phyloP scores from a whole-genome alignment of 2,329 filamentous ascomycete species.

The Paraphoma chrysanthemicola region DNA sequence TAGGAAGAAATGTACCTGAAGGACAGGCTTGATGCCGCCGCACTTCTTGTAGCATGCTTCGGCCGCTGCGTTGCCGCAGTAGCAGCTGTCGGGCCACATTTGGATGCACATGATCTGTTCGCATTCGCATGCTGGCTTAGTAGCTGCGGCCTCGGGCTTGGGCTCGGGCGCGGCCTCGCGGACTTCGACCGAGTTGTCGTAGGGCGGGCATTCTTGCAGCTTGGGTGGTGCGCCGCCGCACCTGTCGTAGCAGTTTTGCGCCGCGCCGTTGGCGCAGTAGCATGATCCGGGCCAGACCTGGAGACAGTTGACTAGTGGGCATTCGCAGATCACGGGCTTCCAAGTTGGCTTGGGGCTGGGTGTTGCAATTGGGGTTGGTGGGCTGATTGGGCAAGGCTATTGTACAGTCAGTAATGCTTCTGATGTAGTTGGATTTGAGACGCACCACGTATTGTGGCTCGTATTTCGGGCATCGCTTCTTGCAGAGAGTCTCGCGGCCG shows the following conservation, averaged over 20 bases:
- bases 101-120: slow-evolving; percentile 25
- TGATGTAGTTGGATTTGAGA: not conserved
- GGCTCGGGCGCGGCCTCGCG: slow-evolving; percentile 5
- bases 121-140: slow-evolving; percentile 24
- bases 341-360: slow-evolving; percentile 7
- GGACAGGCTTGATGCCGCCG: slow-evolving; percentile 25
- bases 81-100: slow-evolving; percentile 36
- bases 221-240: slow-evolving; percentile 34
- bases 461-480: slow-evolving; percentile 32
- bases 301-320: slow-evolving; percentile 21
- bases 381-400: slow-evolving; percentile 16
- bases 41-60: slow-evolving; percentile 30
- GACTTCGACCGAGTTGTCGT: slow-evolving; percentile 4
- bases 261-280: slow-evolving; percentile 33
- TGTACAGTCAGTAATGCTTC: not conserved
- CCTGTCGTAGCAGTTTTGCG: slow-evolving; percentile 30
- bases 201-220: slow-evolving; percentile 16
- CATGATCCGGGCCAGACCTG: slow-evolving; percentile 36
- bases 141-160: not conserved
- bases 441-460: slow-evolving; percentile 21
- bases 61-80: slow-evolving; percentile 33
- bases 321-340: slow-evolving; percentile 18
- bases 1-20: slow-evolving; percentile 8
- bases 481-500: slow-evolving; percentile 29
- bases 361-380: not conserved